Percentiles rank a stretch among this genome's conserved stretches.
Conservation (phyloP, 2,329 filamentous ascomycete species). For the Epichloe gansuensis region DNA sequence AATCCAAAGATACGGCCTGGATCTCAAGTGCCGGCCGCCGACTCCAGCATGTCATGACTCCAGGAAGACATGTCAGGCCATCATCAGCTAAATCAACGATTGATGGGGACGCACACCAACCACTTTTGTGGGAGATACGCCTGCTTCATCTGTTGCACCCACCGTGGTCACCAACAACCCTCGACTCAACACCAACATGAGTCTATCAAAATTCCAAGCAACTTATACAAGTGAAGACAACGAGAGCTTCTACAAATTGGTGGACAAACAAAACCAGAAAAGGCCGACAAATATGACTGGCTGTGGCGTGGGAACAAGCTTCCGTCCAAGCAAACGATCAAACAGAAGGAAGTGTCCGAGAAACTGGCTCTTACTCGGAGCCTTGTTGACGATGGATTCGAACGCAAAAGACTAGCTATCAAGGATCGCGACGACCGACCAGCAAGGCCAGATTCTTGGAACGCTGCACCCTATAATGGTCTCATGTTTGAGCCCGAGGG, state of each 20-base stretch:
- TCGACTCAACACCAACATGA: conserved; percentile 62
- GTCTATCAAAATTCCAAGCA: conserved; percentile 72
- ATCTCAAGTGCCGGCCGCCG: conserved; percentile 68
- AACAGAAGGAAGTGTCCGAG: conserved; percentile 49
- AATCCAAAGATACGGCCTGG: conserved; percentile 76
- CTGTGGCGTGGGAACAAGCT: conserved; percentile 83
- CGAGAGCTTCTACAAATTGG: conserved; percentile 84
- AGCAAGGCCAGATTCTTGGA: conserved; percentile 68
- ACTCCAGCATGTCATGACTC: conserved; percentile 71
- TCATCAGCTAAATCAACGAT: conserved; percentile 13
- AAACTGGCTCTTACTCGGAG: conserved; percentile 34
- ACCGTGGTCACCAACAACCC: conserved; percentile 27
- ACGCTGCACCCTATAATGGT: conserved; percentile 60
- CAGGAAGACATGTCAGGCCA: conserved; percentile 37
- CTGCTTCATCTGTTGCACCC: conserved; percentile 40
- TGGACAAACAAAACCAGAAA: conserved; percentile 86
- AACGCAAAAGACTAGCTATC: conserved; percentile 48
- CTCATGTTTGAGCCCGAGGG: conserved; percentile 77
- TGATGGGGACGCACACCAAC: conserved; percentile 45
- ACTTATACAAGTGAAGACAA: conserved; percentile 98
- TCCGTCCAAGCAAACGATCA: conserved; percentile 64
- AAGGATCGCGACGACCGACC: conserved; percentile 58
- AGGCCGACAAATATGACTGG: conserved; percentile 77
- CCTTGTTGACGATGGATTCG: conserved; percentile 44
- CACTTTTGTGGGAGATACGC: conserved; percentile 62